These are phyloP conservation scores for Phytophthora cactorum DNA, from an alignment of 352 stramenopile genomes.

Conservation along the genomic window DNA sequence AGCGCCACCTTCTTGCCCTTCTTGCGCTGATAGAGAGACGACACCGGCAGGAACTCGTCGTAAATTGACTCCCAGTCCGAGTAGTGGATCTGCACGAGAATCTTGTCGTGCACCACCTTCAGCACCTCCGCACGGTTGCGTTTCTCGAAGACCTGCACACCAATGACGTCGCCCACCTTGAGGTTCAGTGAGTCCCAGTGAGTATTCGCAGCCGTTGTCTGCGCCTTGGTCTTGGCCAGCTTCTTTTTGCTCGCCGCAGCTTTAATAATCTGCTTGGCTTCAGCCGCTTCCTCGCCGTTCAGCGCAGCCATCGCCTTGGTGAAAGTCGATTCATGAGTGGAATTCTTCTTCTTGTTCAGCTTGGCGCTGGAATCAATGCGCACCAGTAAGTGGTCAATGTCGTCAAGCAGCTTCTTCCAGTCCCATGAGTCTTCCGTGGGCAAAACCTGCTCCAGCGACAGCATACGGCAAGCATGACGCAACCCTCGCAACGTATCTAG, in stretches of 20 bases:
- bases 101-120: slow-evolving; percentile 70
- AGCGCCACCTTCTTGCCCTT: slow-evolving; percentile 59
- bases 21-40: slow-evolving; percentile 63
- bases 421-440: slow-evolving; percentile 81
- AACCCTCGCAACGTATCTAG: slow-evolving; percentile 72
- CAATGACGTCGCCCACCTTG: slow-evolving; percentile 67
- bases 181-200: slow-evolving; percentile 75
- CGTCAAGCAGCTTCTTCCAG: slow-evolving; percentile 78
- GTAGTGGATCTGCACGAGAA: slow-evolving; percentile 83
- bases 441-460: slow-evolving; percentile 73
- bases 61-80: slow-evolving; percentile 85
- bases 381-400: slow-evolving; percentile 73
- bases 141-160: slow-evolving; percentile 81
- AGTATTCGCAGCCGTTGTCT: slow-evolving; percentile 36
- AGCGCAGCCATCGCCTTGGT: slow-evolving; percentile 31
- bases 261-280: slow-evolving; percentile 37
- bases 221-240: slow-evolving; percentile 24
- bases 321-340: slow-evolving; percentile 32
- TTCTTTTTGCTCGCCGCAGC: slow-evolving; percentile 35
- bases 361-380: slow-evolving; percentile 61
- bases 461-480: slow-evolving; percentile 62
- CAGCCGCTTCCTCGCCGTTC: slow-evolving; percentile 35
- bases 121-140: slow-evolving; percentile 71
- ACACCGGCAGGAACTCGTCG: slow-evolving; percentile 77
- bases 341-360: slow-evolving; percentile 43